Conservation (phyloP, 257 asterid species). For the Pogostemon cablin region DNA sequence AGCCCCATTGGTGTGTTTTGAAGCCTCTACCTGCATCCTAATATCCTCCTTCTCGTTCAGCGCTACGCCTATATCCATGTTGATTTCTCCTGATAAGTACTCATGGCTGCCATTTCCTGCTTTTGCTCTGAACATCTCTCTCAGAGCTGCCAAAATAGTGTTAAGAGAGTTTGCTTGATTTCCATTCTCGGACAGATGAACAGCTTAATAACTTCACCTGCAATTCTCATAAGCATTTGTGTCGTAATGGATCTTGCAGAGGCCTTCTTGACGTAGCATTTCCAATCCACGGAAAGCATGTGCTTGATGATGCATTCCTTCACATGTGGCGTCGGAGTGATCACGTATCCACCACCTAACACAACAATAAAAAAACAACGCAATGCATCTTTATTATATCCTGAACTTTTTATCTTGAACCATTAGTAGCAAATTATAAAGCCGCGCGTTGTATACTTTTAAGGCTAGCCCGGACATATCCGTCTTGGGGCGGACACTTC, state of each 20-base stretch:
- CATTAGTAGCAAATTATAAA: constrained; percentile 3
- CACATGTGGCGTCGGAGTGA: constrained; percentile 68
- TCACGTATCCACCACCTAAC: constrained; percentile 83
- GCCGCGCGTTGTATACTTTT: constrained; percentile 71
- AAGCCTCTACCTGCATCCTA: constrained; percentile 43
- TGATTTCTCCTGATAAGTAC: constrained; percentile 38
- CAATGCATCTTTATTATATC: not conserved
- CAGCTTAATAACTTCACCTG: constrained; percentile 50
- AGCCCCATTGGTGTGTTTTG: constrained; percentile 34
- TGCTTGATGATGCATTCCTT: constrained; percentile 72
- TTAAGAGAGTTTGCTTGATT: not conserved
- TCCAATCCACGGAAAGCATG: constrained; percentile 95
- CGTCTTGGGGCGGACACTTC: constrained; percentile 75
- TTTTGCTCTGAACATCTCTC: constrained; percentile 70
- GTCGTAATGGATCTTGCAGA: constrained; percentile 69
- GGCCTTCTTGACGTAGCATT: constrained; percentile 56
- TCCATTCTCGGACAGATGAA: not conserved
- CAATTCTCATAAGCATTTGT: constrained; percentile 71
- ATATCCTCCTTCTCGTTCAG: constrained; percentile 42
- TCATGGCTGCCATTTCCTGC: constrained; percentile 54
- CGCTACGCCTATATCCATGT: constrained; percentile 44
- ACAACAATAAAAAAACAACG: not conserved
- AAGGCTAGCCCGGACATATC: constrained; percentile 83
- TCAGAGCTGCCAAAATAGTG: constrained; percentile 58
- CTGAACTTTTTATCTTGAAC: not conserved